Percentiles rank a stretch among this genome's conserved stretches.
Conservation (phyloP, 495 filamentous ascomycete genomes). For the Bacidia gigantensis region DNA sequence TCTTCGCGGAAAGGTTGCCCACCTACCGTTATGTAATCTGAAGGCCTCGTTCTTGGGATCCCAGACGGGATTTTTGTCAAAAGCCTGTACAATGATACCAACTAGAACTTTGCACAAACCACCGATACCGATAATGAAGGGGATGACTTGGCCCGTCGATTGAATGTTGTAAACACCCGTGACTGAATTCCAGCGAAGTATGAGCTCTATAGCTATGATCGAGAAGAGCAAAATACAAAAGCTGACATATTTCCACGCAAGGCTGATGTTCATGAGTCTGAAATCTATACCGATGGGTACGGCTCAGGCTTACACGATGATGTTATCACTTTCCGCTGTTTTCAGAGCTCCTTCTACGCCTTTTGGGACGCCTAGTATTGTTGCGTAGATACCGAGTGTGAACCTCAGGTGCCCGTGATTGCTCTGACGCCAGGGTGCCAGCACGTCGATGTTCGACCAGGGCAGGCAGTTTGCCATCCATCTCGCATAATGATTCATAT, state of each 20-base stretch:
- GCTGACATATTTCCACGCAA: neutral
- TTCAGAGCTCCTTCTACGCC: neutral
- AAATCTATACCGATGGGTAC: neutral
- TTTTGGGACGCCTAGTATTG: neutral
- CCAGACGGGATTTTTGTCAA: neutral
- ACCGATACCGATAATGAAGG: conserved; percentile 13
- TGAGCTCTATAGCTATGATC: conserved; percentile 11
- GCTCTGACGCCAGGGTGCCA: neutral
- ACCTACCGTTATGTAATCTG: neutral
- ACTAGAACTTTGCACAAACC: neutral
- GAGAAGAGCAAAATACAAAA: neutral
- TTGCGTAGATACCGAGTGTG: neutral
- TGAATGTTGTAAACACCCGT: conserved; percentile 10
- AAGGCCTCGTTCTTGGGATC: neutral
- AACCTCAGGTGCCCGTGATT: neutral
- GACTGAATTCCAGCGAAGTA: conserved; percentile 11
- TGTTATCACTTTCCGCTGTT: neutral
- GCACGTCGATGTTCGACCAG: neutral
- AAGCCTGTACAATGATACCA: neutral
- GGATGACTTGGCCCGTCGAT: conserved; percentile 16
- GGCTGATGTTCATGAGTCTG: neutral
- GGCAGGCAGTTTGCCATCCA: neutral
- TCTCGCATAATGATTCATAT: neutral
- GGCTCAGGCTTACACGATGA: neutral
- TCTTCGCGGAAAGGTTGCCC: neutral